Evolutionary conservation across 352 stramenopile species (phyloP).

Genomic region (Phytophthora hibernalis): DNA sequence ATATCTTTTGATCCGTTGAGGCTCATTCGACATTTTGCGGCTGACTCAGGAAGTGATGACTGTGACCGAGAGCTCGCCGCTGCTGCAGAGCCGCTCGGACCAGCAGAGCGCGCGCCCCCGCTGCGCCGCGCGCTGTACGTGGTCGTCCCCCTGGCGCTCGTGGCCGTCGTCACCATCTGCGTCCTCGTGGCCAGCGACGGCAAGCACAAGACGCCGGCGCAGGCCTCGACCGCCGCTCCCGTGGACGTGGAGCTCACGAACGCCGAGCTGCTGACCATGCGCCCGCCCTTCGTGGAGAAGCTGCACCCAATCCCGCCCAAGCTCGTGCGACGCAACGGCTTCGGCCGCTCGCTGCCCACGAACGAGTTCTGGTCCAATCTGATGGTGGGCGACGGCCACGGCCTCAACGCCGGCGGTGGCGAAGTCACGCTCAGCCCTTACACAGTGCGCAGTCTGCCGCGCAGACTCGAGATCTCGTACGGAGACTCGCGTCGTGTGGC

Average conservation of each 20-base stretch:
- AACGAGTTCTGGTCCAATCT: constrained; percentile 93
- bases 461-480: constrained; percentile 85
- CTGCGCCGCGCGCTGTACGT: constrained; percentile 62
- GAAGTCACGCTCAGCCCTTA: constrained; percentile 88
- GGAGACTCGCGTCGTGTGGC: constrained; percentile 77
- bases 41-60: constrained; percentile 20
- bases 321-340: constrained; percentile 53
- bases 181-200: constrained; percentile 42
- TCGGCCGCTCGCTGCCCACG: constrained; percentile 73
- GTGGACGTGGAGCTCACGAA: constrained; percentile 35
- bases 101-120: constrained; percentile 24
- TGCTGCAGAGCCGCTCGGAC: constrained; percentile 47
- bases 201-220: constrained; percentile 3
- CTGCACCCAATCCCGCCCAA: constrained; percentile 70
- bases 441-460: constrained; percentile 72
- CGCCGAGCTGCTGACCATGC: constrained; percentile 59
- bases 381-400: constrained; percentile 78
- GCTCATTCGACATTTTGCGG: constrained; percentile 33
- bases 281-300: constrained; percentile 61
- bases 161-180: constrained; percentile 58
- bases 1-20: too few relatives aligned
- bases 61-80: constrained; percentile 60
- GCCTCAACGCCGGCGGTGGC: constrained; percentile 70
- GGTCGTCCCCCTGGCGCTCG: constrained; percentile 56
- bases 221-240: neutral